Conservation (phyloP, 2,329 filamentous ascomycete species). For the Mycosphaerella sp. region DNA sequence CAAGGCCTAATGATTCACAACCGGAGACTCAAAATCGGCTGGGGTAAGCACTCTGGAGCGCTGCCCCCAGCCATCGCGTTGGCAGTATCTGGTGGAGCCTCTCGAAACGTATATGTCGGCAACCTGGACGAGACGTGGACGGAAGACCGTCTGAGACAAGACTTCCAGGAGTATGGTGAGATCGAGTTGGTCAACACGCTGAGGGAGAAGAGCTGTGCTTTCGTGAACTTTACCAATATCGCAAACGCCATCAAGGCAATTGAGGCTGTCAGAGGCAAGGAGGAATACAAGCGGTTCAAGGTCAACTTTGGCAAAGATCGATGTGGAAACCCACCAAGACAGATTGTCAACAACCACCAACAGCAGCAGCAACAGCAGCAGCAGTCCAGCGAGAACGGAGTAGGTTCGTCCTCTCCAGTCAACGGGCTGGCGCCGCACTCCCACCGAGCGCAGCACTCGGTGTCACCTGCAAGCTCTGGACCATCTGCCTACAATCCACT, state of each 20-base stretch:
- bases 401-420: constrained; percentile 51
- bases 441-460: constrained; percentile 49
- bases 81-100: constrained; percentile 91
- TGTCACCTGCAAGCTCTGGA: constrained; percentile 54
- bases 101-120: constrained; percentile 96
- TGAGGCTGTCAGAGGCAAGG: constrained; percentile 86
- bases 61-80: constrained; percentile 92
- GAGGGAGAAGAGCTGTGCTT: constrained; percentile 97
- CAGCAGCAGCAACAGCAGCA: constrained; percentile 60
- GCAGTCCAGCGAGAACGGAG: constrained; percentile 47
- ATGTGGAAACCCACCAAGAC: constrained; percentile 91
- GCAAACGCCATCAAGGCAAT: constrained; percentile 99
- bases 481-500: constrained; percentile 54
- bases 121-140: constrained; percentile 97
- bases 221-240: constrained; percentile 99
- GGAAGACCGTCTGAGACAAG: constrained; percentile 88
- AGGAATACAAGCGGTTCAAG: constrained; percentile 98
- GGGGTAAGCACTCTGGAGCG: constrained; percentile 98
- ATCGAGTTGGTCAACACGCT: constrained; percentile 96
- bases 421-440: constrained; percentile 51
- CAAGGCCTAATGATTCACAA: constrained; percentile 99
- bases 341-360: constrained; percentile 59
- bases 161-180: constrained; percentile 96
- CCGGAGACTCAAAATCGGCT: constrained; percentile 93
- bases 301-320: constrained; percentile 99